Evolutionary conservation across 2,329 filamentous ascomycete genomes (phyloP), one percentile per base, ranked within the genome.

Genomic region (Phyllosticta capitalensis): DNA sequence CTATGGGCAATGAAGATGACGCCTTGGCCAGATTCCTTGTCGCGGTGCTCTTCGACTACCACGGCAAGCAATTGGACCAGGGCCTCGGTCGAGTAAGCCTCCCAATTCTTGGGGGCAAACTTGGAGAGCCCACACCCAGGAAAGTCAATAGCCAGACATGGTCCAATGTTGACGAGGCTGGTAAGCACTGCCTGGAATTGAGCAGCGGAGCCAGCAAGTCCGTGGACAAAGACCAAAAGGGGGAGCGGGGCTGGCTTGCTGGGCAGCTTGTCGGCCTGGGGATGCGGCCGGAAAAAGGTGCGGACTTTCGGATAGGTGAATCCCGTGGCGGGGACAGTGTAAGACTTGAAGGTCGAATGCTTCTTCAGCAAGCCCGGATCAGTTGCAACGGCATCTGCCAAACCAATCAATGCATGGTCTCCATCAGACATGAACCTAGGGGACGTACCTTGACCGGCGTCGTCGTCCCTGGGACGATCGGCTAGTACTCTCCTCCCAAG

Each of bases 191-290:
- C 84, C 59, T 89, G 82, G 69, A 96, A 97, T 69, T 97, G 94
- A 10, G 90, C 87, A 22, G 91, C 82, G 0, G 90, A 95, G 54
- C 94, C 94, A n/a, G 92, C 94, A 9, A 97, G 80, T 1, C 94
- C 94, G 68, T 97, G 94, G 60, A 97, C 80, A 69, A 95, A 96
- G 51, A 97, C 91, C 3, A 97, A 76, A 9, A 99, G 76, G 1
- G 94, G 94, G 10, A 96, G 75, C 0, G 89, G 86, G 0, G 82
- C 80, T 1, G 90, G 89, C 62, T 85, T 80, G 50, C 78, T 81
- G 2, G 90, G 90, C 3, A 97, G 80, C 71, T 94, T 89, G 61
- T 86, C 83, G n/a, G 86, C 84, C 68, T 96, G 90, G 20, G 85
- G 82, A 73, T 96, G 94, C 58, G 83, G 83, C 60, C 87, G 83